Evolutionary conservation across 1,139 yeast genomes (phyloP).

Genomic region (Taphrina flavorubra): DNA sequence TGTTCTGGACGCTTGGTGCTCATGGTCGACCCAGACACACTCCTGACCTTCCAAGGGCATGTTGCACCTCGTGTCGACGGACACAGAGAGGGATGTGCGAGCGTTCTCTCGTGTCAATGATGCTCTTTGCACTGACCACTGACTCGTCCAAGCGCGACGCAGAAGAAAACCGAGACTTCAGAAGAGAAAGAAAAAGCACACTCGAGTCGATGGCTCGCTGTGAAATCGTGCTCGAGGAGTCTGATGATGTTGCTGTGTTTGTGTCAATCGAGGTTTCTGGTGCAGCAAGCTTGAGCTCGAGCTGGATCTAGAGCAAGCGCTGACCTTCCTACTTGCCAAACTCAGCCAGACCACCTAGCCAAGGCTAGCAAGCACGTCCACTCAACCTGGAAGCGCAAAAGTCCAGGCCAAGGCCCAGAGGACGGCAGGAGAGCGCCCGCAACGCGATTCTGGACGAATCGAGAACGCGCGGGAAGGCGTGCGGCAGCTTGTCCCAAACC

Average conservation of each 20-base stretch:
- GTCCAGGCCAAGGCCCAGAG: slow-evolving; percentile 6
- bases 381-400: not conserved
- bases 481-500: slow-evolving; percentile 19
- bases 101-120: not conserved
- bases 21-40: slow-evolving; percentile 17
- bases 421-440: slow-evolving; percentile 16
- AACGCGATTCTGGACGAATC: slow-evolving; percentile 22
- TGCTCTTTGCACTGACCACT: not conserved
- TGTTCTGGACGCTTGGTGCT: not conserved
- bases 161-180: not conserved
- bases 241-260: not conserved
- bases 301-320: not conserved
- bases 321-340: not conserved
- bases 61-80: not conserved
- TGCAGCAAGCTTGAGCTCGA: no score
- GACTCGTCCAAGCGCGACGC: not conserved
- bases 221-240: slow-evolving; percentile 7
- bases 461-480: slow-evolving; percentile 17
- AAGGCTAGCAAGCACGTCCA: no score
- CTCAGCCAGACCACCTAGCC: not conserved
- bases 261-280: no score
- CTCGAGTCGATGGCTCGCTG: not conserved
- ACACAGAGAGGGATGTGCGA: not conserved
- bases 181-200: not conserved
- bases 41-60: slow-evolving; percentile 5